phyloP scores from a whole-genome alignment of 2,329 filamentous ascomycete species.

The Diaporthe caulivora region DNA sequence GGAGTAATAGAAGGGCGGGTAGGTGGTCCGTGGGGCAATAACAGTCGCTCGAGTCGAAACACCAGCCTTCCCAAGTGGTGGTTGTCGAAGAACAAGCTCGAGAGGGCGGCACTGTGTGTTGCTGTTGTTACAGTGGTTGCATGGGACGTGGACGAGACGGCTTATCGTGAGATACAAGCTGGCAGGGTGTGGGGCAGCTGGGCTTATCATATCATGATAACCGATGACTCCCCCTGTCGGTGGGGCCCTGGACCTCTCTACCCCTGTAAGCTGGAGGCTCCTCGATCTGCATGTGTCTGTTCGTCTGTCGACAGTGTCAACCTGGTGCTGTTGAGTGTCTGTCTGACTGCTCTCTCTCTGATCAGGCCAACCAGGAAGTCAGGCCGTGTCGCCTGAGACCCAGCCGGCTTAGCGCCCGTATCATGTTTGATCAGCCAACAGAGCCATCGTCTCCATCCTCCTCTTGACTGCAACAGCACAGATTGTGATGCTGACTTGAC shows the following conservation, averaged over 20 bases:
- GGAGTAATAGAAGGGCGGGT: neutral
- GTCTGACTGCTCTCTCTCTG: conserved; percentile 8
- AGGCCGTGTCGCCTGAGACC: conserved; percentile 20
- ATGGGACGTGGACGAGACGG: conserved; percentile 30
- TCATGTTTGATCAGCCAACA: conserved; percentile 31
- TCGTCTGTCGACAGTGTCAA: neutral
- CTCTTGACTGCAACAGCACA: conserved; percentile 1
- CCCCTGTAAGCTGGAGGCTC: neutral
- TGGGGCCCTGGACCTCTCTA: neutral
- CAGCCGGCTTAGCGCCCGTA: conserved; percentile 27
- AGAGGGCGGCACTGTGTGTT: conserved; percentile 14
- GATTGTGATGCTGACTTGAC: too few species aligned
- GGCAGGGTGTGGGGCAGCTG: conserved; percentile 21
- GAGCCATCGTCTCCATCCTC: conserved; percentile 24
- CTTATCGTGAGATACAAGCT: conserved; percentile 26
- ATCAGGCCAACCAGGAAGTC: neutral
- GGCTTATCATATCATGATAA: conserved; percentile 28
- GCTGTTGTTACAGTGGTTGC: conserved; percentile 37
- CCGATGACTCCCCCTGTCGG: conserved; percentile 22
- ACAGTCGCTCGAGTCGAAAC: neutral
- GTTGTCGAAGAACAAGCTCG: conserved; percentile 11
- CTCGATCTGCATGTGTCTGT: neutral
- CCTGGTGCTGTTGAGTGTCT: neutral
- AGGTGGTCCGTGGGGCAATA: conserved; percentile 2
- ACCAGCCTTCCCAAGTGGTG: neutral